Percentiles rank a stretch among this genome's conserved stretches.
These are phyloP conservation scores for Eruca vesicaria DNA, from an alignment of 441 rosid genomes.

Conservation along the genomic window DNA sequence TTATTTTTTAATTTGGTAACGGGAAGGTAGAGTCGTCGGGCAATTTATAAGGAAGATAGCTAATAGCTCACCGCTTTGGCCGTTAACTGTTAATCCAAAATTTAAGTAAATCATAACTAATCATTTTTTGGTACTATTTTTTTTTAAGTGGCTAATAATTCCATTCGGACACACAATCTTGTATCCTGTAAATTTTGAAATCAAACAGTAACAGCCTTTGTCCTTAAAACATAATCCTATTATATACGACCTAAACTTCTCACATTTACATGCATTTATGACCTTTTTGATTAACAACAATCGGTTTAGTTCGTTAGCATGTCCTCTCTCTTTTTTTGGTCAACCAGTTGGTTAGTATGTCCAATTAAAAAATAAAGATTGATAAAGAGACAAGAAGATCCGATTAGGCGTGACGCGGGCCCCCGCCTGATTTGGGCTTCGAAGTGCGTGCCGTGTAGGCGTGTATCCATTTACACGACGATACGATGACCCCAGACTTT, in stretches of 20 bases:
- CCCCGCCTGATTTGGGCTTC: conserved; percentile 25
- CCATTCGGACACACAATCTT: no score
- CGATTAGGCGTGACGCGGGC: conserved; percentile 23
- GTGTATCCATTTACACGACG: not conserved
- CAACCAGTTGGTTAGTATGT: not conserved
- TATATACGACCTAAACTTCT: not conserved
- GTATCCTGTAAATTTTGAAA: no score
- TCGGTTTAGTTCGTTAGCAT: not conserved
- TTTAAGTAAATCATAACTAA: not conserved
- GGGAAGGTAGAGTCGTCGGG: conserved; percentile 1
- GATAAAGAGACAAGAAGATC: conserved; percentile 1
- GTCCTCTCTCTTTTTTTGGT: no score
- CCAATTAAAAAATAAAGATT: not conserved
- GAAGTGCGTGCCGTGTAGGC: conserved; percentile 27
- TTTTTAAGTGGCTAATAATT: not conserved
- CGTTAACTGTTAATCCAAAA: not conserved
- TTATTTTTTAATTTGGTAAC: not conserved
- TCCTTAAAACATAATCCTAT: no score
- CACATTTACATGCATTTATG: not conserved
- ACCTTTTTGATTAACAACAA: not conserved
- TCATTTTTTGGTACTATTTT: not conserved
- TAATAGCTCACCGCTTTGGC: conserved; percentile 11
- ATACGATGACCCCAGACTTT: not conserved
- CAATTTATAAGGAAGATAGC: conserved; percentile 18
- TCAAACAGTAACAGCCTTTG: no score